Evolutionary conservation across 2,329 filamentous ascomycete genomes (phyloP).

Genomic region (Chaetomiaceae sp.): DNA sequence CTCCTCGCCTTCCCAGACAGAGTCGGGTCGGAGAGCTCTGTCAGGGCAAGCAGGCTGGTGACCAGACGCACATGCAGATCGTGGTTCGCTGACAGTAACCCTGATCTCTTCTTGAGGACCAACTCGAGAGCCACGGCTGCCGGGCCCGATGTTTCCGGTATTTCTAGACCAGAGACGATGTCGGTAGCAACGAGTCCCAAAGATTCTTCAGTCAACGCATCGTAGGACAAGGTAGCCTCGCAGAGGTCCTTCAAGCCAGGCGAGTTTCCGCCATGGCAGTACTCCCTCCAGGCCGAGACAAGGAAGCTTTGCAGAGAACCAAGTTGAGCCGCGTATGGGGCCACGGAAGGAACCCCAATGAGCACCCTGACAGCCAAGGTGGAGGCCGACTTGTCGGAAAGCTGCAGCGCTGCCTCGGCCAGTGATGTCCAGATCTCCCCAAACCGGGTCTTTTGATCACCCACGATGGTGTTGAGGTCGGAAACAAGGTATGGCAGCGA

Average conservation of each 20-base stretch:
- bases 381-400: slow-evolving; percentile 27
- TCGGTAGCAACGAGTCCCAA: slow-evolving; percentile 31
- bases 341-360: slow-evolving; percentile 42
- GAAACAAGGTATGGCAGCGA: slow-evolving; percentile 64
- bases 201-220: slow-evolving; percentile 35
- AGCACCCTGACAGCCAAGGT: slow-evolving; percentile 40
- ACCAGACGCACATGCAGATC: slow-evolving; percentile 47
- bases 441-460: slow-evolving; percentile 36
- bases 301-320: slow-evolving; percentile 46
- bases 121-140: slow-evolving; percentile 46
- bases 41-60: slow-evolving; percentile 49
- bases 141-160: slow-evolving; percentile 23
- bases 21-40: slow-evolving; percentile 42
- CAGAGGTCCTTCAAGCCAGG: slow-evolving; percentile 42
- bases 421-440: slow-evolving; percentile 43
- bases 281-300: slow-evolving; percentile 37
- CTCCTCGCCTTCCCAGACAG: slow-evolving; percentile 39
- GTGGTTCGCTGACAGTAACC: slow-evolving; percentile 42
- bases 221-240: slow-evolving; percentile 43
- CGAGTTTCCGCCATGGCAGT: slow-evolving; percentile 31
- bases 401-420: slow-evolving; percentile 38
- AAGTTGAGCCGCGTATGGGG: slow-evolving; percentile 36
- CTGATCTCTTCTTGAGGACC: slow-evolving; percentile 42
- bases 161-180: slow-evolving; percentile 28
- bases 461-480: slow-evolving; percentile 55